Conservation (phyloP, 495 filamentous ascomycete genomes). For the Neurospora sp. region DNA sequence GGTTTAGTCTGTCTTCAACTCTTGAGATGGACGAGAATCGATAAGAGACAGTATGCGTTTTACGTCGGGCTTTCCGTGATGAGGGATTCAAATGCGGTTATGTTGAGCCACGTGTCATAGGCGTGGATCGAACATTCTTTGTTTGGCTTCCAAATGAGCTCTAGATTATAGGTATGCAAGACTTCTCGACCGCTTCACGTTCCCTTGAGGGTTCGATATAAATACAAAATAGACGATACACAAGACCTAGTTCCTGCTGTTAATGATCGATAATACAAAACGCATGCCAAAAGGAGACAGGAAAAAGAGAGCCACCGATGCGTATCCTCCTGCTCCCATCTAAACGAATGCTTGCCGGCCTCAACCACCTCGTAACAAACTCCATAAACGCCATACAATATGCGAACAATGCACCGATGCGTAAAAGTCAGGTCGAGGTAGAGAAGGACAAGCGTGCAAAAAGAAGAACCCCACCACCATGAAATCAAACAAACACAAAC, state of each 20-base stretch:
- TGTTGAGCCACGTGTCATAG: background rate
- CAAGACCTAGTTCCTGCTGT: background rate
- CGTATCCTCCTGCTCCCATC: background rate
- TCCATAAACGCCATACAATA: slow-evolving; percentile 2
- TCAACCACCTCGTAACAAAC: background rate
- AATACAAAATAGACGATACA: background rate
- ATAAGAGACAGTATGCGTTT: background rate
- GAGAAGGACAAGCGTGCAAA: background rate
- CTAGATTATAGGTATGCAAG: background rate
- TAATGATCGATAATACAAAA: background rate
- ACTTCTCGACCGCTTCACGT: background rate
- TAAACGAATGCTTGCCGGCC: background rate
- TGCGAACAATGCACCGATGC: background rate
- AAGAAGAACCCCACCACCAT: background rate
- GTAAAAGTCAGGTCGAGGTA: background rate
- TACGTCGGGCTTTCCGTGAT: background rate
- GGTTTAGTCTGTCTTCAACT: background rate
- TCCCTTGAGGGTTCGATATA: background rate
- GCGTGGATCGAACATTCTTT: background rate
- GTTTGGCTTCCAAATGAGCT: background rate
- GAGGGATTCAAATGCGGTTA: background rate
- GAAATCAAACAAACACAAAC: background rate
- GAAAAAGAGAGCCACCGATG: background rate
- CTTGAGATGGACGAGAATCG: background rate
- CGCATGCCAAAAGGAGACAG: background rate